Percentiles rank a stretch among this genome's conserved stretches.
phyloP scores from a whole-genome alignment of 1,284 basidiomycete species.

The Erythrobasidium hasegawianum region DNA sequence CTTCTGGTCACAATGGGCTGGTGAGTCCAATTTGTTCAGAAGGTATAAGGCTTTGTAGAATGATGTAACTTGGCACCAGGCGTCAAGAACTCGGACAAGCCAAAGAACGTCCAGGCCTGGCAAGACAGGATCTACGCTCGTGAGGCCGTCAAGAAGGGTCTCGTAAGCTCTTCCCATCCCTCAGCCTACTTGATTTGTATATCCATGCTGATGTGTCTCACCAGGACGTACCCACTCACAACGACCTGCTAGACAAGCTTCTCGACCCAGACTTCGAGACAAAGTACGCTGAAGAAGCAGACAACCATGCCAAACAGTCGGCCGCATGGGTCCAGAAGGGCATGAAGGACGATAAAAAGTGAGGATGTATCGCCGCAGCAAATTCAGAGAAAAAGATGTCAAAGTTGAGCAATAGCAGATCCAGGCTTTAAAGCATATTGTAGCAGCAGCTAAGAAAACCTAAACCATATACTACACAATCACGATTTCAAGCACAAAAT shows the following conservation, averaged over 20 bases:
- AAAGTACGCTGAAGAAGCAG: conserved; percentile 32
- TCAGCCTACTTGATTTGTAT: not conserved
- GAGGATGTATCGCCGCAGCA: not conserved
- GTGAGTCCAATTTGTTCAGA: too few species aligned
- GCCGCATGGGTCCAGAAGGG: conserved; percentile 33
- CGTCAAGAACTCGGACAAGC: conserved; percentile 20
- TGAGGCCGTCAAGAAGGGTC: conserved; percentile 36
- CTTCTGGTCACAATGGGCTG: conserved; percentile 9
- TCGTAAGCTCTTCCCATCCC: not conserved
- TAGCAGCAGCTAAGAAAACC: not conserved
- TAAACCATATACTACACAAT: not conserved
- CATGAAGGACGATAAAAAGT: conserved; percentile 30
- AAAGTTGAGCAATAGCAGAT: conserved; percentile 2
- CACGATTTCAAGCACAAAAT: too few species aligned
- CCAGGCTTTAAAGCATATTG: conserved; percentile 1
- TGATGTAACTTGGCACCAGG: too few species aligned
- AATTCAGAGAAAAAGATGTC: too few species aligned
- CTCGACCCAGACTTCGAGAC: conserved; percentile 34
- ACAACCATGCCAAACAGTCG: conserved; percentile 22
- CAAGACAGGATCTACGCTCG: conserved; percentile 38
- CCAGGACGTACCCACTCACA: conserved; percentile 32
- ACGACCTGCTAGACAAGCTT: conserved; percentile 30
- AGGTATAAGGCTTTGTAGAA: too few species aligned
- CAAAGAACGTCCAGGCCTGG: conserved; percentile 43
- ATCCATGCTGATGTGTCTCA: not conserved